phyloP scores from a whole-genome alignment of 1,284 basidiomycete species.

The Apiotrichum sp. region DNA sequence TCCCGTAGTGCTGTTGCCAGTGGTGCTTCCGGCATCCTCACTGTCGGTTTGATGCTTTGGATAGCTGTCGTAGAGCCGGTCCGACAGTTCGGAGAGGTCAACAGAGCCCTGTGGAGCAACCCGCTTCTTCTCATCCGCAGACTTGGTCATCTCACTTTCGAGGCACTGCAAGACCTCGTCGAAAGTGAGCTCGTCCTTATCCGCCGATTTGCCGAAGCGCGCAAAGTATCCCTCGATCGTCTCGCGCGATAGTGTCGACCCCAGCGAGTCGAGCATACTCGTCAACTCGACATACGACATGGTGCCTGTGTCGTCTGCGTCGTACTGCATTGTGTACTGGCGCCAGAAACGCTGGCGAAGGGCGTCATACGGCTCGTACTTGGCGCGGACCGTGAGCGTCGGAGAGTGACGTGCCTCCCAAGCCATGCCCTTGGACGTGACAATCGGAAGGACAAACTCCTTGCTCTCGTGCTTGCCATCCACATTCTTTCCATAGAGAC shows the following conservation, averaged over 20 bases:
- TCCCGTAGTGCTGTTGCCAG: background rate
- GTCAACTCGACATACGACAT: slow-evolving; percentile 82
- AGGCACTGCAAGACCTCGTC: slow-evolving; percentile 70
- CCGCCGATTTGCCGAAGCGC: slow-evolving; percentile 60
- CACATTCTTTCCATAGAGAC: slow-evolving; percentile 60
- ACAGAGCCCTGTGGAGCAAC: slow-evolving; percentile 10
- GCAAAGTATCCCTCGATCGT: slow-evolving; percentile 79
- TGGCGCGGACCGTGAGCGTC: slow-evolving; percentile 58
- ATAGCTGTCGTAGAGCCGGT: slow-evolving; percentile 4
- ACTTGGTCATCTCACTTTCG: slow-evolving; percentile 70
- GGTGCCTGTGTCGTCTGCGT: slow-evolving; percentile 73
- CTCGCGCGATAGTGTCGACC: slow-evolving; percentile 75
- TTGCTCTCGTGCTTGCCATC: slow-evolving; percentile 59
- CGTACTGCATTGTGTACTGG: slow-evolving; percentile 84
- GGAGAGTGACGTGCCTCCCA: slow-evolving; percentile 47
- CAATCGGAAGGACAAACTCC: slow-evolving; percentile 54
- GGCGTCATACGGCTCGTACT: slow-evolving; percentile 89
- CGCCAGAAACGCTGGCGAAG: slow-evolving; percentile 88
- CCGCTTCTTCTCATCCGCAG: slow-evolving; percentile 61
- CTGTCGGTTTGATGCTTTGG: background rate
- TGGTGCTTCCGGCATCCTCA: background rate
- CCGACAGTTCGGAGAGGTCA: slow-evolving; percentile 8
- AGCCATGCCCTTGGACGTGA: slow-evolving; percentile 38
- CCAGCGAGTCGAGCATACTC: slow-evolving; percentile 95
- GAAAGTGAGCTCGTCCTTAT: slow-evolving; percentile 65